Base-by-base conservation (phyloP, 106 monocot species). In the Platanthera zijinensis region DNA sequence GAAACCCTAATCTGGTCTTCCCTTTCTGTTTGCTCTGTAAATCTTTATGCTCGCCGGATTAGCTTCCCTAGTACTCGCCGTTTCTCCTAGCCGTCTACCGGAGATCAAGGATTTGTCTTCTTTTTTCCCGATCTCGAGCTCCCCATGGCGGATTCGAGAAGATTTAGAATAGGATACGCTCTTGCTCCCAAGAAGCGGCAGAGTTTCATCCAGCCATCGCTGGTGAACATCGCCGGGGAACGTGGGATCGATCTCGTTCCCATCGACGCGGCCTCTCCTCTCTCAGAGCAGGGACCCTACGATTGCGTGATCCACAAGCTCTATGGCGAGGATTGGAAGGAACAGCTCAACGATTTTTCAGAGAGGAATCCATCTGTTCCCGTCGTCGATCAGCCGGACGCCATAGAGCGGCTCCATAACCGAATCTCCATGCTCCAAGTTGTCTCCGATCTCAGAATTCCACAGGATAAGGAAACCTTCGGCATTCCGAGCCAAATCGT, bases 381-480 rank as follows among this genome's bases (percentile, higher is more conserved):
- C 46, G 68, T 90, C 79, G 69, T 90, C 61, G 90, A 90, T 77
- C 67, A 39, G 11, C 87, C 82, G 14, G 67, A 77, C 25, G 83
- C 83, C 14, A 90, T 90, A 74, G 85, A 82, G 72, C 83, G 87
- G 22, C 85, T 87, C 64, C 90, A 87, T 77, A 86, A 90, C 64
- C 87, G 87, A 62, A 77, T 87, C 48, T 90, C 90, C 67, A 90
- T 90, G 90, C 84, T 90, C 45, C 82, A 90, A 78, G 81, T 80
- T 75, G 87, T 87, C 17, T 87, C 87, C 32, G 82, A 86, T 45
- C 84, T 92, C 63, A 25, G 70, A 50, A 71, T 80, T 57, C 78
- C 87, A 19, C 62, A 78, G 51, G 77, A 75, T 13, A 13, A 30
- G 47, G 83, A 83, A 22, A 85, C 91, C 47, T 83, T 92, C 48